Conservation (phyloP, 1,139 yeast genomes). For the Yamadazyma siamensis region DNA sequence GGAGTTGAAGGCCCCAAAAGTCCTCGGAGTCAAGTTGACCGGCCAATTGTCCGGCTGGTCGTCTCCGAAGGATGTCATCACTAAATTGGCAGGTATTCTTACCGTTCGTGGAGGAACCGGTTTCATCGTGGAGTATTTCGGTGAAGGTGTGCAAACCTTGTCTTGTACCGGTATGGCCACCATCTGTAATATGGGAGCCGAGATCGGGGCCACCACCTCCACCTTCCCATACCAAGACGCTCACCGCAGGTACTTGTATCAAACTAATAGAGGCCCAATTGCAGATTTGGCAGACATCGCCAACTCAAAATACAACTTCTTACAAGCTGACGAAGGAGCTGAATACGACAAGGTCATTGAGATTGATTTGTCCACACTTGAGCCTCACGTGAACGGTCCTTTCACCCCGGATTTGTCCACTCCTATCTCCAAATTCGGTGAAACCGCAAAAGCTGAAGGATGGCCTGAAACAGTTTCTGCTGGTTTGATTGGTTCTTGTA, state of each 20-base stretch:
- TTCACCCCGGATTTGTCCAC: constrained; percentile 94
- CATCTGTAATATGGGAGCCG: constrained; percentile 99
- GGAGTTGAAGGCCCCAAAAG: constrained; percentile 96
- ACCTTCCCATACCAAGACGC: constrained; percentile 94
- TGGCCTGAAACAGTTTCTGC: constrained; percentile 86
- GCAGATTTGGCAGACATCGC: constrained; percentile 77
- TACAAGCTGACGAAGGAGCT: constrained; percentile 77
- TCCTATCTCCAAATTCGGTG: constrained; percentile 70
- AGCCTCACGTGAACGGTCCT: constrained; percentile 92
- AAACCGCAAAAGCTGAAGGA: constrained; percentile 57
- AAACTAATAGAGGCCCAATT: constrained; percentile 79
- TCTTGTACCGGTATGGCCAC: constrained; percentile 99
- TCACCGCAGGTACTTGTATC: constrained; percentile 72
- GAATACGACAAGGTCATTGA: constrained; percentile 82
- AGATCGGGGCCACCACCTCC: constrained; percentile 97
- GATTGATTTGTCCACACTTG: constrained; percentile 68
- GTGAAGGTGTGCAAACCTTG: constrained; percentile 81
- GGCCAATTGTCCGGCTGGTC: constrained; percentile 90
- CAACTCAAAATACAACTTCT: constrained; percentile 54
- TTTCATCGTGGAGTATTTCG: constrained; percentile 89
- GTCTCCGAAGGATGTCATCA: constrained; percentile 93
- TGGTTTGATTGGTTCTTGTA: constrained; percentile 96
- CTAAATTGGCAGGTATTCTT: constrained; percentile 80
- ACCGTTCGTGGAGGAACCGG: constrained; percentile 99
- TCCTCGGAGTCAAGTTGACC: constrained; percentile 86